phyloP scores from a whole-genome alignment of 768 basidiomycete species.

The Tremella yokohamensis region DNA sequence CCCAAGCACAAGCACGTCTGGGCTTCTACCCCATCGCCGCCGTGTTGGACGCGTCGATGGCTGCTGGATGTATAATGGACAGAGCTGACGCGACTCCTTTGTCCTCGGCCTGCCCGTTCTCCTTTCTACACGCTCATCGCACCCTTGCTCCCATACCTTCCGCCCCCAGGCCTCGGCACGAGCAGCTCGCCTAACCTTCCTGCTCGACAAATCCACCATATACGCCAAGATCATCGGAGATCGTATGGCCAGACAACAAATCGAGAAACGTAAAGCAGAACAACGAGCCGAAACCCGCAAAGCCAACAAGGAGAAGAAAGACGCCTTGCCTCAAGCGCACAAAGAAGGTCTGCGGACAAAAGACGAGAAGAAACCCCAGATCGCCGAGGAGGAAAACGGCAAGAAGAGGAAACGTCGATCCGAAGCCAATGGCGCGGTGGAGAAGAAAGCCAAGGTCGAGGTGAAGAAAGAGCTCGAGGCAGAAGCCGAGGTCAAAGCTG shows the following conservation, averaged over 20 bases:
- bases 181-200: conserved; percentile 49
- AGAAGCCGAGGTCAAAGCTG: conserved; percentile 14
- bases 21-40: not conserved
- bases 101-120: conserved; percentile 1
- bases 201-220: conserved; percentile 72
- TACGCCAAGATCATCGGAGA: conserved; percentile 68
- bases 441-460: conserved; percentile 36
- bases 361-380: conserved; percentile 1
- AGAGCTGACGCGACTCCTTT: not conserved
- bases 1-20: no score
- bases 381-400: conserved; percentile 10
- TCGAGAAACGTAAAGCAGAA: conserved; percentile 42
- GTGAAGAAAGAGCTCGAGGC: conserved; percentile 24
- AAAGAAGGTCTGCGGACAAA: conserved; percentile 30
- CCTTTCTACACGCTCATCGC: not conserved
- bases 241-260: conserved; percentile 62
- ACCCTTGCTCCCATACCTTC: not conserved
- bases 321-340: not conserved
- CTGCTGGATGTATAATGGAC: no score
- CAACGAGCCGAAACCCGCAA: conserved; percentile 31
- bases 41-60: not conserved
- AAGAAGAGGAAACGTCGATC: conserved; percentile 29
- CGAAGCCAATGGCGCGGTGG: conserved; percentile 17
- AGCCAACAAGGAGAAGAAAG: conserved; percentile 46
- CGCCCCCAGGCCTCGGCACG: conserved; percentile 26